Evolutionary conservation across 352 stramenopile species (phyloP), one percentile per base, ranked within the genome.

Genomic region (Bremia lactucae): DNA sequence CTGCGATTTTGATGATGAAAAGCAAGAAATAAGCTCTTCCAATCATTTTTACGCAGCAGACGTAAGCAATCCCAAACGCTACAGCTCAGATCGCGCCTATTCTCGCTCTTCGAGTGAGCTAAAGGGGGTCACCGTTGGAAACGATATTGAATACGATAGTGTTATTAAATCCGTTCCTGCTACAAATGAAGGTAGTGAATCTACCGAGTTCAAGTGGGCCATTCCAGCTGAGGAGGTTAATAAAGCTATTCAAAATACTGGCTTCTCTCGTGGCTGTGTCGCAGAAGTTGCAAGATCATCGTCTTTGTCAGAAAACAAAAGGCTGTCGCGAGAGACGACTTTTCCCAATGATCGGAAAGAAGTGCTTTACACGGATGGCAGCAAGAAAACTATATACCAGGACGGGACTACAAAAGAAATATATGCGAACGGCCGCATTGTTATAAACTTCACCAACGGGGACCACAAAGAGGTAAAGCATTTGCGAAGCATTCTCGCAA

Each of bases 361-460:
- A 41, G 31, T 82, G 4, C 36, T 77, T 1, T 86, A 70, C 47
- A 46, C 45, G 3, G 72, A 89, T 35, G 71, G 75, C 13, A 87
- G 72, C 34, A 84, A 66, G 35, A 68, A 65, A 22, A 86, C 90
- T 36, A 49, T 77, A 31, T 98, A 95, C 57, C 52, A 79, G 1
- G 96, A 98, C 65, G 94, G 94, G 19, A 97, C 94, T 18, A 62
- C 84, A 34, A 98, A 98, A 55, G 83, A 97, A 42, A 79, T 96
- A 22, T 60, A 81, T n/a, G 52, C 71, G 5, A 72, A 96, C 52
- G 94, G 94, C 4, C 83, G 85, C 15, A 75, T 72, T 5, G 59
- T 94, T 16, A 92, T 97, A 33, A 73, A 72, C 6, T 98, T 97
- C 55, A 77, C 67, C 3, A 98, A 98, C 52, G 95, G 95, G 18